phyloP scores from a whole-genome alignment of 192 early-diverging fungal species.

The Backusella circina region DNA sequence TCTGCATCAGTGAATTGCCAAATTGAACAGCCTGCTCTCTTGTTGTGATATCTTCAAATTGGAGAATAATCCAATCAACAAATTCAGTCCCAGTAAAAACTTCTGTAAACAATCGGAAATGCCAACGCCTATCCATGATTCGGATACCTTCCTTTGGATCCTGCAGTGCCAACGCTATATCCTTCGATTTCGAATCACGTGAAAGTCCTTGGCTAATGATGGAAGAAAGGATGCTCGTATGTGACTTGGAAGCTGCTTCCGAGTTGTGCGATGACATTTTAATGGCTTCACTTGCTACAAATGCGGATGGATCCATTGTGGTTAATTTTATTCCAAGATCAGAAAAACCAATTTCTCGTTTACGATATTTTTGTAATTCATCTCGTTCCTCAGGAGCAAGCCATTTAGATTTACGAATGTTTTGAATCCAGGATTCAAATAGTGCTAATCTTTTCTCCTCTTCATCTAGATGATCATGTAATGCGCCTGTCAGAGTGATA shows the following conservation, averaged over 20 bases:
- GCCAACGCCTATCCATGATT: slow-evolving; percentile 82
- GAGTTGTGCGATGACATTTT: slow-evolving; percentile 7
- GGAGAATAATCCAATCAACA: slow-evolving; percentile 83
- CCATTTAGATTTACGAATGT: slow-evolving; percentile 65
- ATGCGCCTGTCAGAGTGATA: slow-evolving; percentile 45
- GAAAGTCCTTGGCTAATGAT: slow-evolving; percentile 10
- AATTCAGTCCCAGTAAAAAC: slow-evolving; percentile 81
- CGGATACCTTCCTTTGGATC: slow-evolving; percentile 62
- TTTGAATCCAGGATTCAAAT: slow-evolving; percentile 85
- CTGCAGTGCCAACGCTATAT: slow-evolving; percentile 69
- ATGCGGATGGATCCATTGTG: slow-evolving; percentile 38
- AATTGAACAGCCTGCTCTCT: slow-evolving; percentile 73
- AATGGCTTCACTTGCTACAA: slow-evolving; percentile 24
- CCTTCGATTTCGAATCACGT: slow-evolving; percentile 38
- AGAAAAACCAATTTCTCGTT: slow-evolving; percentile 29
- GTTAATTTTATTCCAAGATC: slow-evolving; percentile 33
- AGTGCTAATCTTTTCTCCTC: slow-evolving; percentile 85
- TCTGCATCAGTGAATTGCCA: slow-evolving; percentile 75
- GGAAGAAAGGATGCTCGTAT: slow-evolving; percentile 14
- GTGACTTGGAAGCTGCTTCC: not conserved
- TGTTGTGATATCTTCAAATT: slow-evolving; percentile 71
- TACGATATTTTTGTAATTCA: slow-evolving; percentile 27
- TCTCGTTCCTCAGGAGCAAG: slow-evolving; percentile 39
- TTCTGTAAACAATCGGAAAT: slow-evolving; percentile 65
- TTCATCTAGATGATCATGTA: slow-evolving; percentile 68